These are phyloP conservation scores for Exserohilum rostratum DNA, from an alignment of 2,329 filamentous ascomycete species.

Conservation along the genomic window DNA sequence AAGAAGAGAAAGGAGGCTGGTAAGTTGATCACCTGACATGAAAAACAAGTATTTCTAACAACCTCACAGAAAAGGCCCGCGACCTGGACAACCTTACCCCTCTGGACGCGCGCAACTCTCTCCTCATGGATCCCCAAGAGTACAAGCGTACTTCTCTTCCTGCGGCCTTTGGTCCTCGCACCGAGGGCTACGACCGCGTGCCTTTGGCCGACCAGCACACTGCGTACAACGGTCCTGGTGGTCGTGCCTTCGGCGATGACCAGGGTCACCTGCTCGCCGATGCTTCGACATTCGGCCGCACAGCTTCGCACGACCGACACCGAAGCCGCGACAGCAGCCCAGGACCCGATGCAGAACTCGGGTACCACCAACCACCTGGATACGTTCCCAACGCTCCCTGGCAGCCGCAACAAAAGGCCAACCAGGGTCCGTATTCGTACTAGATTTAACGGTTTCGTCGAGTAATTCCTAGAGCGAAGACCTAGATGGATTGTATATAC, in stretches of 20 bases:
- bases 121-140: slow-evolving; percentile 70
- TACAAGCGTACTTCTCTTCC: slow-evolving; percentile 49
- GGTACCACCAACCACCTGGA: slow-evolving; percentile 26
- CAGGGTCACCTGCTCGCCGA: slow-evolving; percentile 43
- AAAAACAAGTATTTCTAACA: slow-evolving; percentile 33
- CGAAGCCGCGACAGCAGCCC: slow-evolving; percentile 37
- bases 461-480: slow-evolving; percentile 1
- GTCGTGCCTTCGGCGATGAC: slow-evolving; percentile 33
- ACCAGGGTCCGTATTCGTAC: slow-evolving; percentile 34
- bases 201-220: slow-evolving; percentile 46
- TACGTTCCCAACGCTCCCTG: slow-evolving; percentile 33
- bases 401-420: slow-evolving; percentile 33
- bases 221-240: slow-evolving; percentile 28
- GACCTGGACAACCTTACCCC: slow-evolving; percentile 85
- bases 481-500: not conserved
- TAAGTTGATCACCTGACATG: slow-evolving; percentile 57
- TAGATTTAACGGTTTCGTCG: slow-evolving; percentile 11
- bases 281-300: slow-evolving; percentile 42
- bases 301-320: slow-evolving; percentile 31
- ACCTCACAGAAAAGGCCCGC: slow-evolving; percentile 70
- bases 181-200: slow-evolving; percentile 46
- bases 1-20: slow-evolving; percentile 87
- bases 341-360: slow-evolving; percentile 36
- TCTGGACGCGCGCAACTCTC: slow-evolving; percentile 83
- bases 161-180: slow-evolving; percentile 36